These are phyloP conservation scores for Euphorbia pulcherrima DNA, from an alignment of 345 rosid species.

Conservation along the genomic window DNA sequence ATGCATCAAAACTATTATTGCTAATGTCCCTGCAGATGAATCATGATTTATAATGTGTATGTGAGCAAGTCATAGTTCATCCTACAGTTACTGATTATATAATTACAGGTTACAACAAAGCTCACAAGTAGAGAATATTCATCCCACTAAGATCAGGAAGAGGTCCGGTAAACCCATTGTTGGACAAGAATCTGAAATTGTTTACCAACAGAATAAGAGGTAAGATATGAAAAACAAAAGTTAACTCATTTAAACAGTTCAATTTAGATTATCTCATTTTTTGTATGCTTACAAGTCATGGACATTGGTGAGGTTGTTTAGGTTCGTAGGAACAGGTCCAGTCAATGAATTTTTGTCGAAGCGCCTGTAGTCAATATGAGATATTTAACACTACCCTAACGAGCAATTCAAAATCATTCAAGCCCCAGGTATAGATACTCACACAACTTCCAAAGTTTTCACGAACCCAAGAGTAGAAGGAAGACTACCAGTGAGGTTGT, in stretches of 20 bases:
- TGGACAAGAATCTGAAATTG: constrained; percentile 61
- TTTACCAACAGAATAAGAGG: not conserved
- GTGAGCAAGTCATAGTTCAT: not conserved
- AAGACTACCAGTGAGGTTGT: constrained; percentile 50
- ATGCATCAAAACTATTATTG: constrained; percentile 53
- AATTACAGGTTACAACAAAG: not conserved
- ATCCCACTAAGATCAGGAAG: constrained; percentile 59
- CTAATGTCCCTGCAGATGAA: constrained; percentile 65
- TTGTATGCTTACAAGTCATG: constrained; percentile 55
- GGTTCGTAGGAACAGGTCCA: constrained; percentile 50
- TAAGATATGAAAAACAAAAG: not conserved
- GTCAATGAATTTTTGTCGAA: constrained; percentile 56
- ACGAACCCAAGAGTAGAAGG: constrained; percentile 68
- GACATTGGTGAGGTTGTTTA: constrained; percentile 54
- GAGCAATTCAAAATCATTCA: not conserved
- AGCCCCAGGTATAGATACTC: constrained; percentile 35
- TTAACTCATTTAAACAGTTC: constrained; percentile 3
- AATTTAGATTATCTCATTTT: not conserved
- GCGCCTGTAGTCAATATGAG: constrained; percentile 49
- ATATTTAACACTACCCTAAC: not conserved
- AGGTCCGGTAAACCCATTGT: constrained; percentile 51
- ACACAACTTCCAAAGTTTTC: constrained; percentile 55
- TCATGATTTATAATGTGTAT: not conserved
- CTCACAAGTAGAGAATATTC: constrained; percentile 67
- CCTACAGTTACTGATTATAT: not conserved